These are phyloP conservation scores for Rhizophora mangle DNA, from an alignment of 345 rosid genomes.

Conservation along the genomic window DNA sequence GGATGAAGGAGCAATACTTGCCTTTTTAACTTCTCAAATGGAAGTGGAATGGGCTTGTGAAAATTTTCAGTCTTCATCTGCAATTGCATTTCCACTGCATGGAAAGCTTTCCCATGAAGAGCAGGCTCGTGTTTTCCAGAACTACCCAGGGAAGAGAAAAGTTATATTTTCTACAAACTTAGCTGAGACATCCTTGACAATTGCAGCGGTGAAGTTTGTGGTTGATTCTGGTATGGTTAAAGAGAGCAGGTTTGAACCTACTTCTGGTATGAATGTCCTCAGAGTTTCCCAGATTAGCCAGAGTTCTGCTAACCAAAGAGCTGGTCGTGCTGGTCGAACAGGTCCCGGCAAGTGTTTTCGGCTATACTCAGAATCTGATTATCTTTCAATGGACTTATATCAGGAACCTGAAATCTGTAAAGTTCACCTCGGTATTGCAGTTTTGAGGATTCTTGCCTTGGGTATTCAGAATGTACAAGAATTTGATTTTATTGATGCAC, in stretches of 20 bases:
- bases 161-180: constrained; percentile 87
- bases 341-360: constrained; percentile 86
- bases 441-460: constrained; percentile 75
- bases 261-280: constrained; percentile 81
- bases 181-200: constrained; percentile 96
- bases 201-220: constrained; percentile 88
- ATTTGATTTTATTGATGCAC: constrained; percentile 91
- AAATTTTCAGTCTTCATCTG: constrained; percentile 52
- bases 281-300: constrained; percentile 64
- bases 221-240: constrained; percentile 86
- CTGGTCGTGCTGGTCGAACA: constrained; percentile 98
- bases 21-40: constrained; percentile 82
- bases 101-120: constrained; percentile 79
- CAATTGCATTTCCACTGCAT: constrained; percentile 70
- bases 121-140: constrained; percentile 60
- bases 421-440: constrained; percentile 90
- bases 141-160: constrained; percentile 64
- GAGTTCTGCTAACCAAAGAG: constrained; percentile 86
- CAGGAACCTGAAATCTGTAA: constrained; percentile 87
- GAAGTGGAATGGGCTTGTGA: constrained; percentile 97
- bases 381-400: constrained; percentile 52
- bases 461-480: constrained; percentile 52
- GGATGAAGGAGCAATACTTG: constrained; percentile 78
- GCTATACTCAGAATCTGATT: constrained; percentile 55
- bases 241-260: constrained; percentile 71